phyloP scores from a whole-genome alignment of 495 filamentous ascomycete species.

The Tuber indicum region DNA sequence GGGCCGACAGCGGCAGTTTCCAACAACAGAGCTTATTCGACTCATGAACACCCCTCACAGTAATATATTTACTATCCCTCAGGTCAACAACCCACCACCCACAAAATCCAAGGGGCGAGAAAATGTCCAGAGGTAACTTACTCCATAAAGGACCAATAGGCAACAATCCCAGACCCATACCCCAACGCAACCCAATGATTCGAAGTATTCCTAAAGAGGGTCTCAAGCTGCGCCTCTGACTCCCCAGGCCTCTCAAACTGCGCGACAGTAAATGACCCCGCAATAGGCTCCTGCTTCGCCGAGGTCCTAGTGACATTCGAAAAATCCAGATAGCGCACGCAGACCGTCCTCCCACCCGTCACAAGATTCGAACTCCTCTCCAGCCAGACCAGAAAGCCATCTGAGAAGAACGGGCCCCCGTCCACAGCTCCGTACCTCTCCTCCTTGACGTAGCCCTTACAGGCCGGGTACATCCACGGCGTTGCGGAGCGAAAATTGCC shows the following conservation, averaged over 20 bases:
- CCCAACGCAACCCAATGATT: constrained; percentile 24
- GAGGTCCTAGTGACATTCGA: constrained; percentile 10
- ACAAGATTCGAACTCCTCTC: constrained; percentile 7
- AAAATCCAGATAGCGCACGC: constrained; percentile 20
- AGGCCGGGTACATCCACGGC: constrained; percentile 13
- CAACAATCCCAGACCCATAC: constrained; percentile 22
- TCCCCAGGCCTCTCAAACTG: constrained; percentile 26
- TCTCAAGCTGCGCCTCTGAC: constrained; percentile 16
- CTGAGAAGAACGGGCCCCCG: constrained; percentile 25
- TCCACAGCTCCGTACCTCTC: constrained; percentile 12
- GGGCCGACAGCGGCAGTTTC: constrained; percentile 13
- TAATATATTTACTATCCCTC: constrained; percentile 11
- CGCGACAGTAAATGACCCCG: constrained; percentile 11
- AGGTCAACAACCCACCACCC: constrained; percentile 6
- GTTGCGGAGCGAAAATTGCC: constrained; percentile 14
- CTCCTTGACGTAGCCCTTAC: not conserved
- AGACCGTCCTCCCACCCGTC: constrained; percentile 8
- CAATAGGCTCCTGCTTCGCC: constrained; percentile 6
- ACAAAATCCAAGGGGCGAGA: not conserved
- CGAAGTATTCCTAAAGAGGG: constrained; percentile 16
- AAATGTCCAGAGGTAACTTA: constrained; percentile 1
- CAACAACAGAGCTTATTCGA: not conserved
- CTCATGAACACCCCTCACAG: constrained; percentile 18
- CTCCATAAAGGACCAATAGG: constrained; percentile 25
- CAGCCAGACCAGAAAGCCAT: constrained; percentile 30